Evolutionary conservation across 2,329 filamentous ascomycete genomes (phyloP).

Genomic region (Aschersonia sp.): DNA sequence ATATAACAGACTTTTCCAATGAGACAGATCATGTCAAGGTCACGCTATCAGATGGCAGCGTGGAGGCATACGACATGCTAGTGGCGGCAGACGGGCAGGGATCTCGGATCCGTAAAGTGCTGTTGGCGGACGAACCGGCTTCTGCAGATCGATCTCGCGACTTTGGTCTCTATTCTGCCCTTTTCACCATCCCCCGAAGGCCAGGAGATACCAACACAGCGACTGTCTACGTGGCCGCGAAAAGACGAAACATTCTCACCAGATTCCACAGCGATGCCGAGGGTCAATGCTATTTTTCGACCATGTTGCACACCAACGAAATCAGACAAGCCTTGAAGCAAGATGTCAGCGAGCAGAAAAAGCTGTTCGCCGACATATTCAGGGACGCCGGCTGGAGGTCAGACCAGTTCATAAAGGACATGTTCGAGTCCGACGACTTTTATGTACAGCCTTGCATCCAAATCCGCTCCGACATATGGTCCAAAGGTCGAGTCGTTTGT

Average conservation of each 20-base stretch:
- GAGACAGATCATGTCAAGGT: neutral
- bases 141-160: neutral
- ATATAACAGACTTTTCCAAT: neutral
- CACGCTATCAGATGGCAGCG: neutral
- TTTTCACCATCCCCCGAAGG: neutral
- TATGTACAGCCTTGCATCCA: constrained; percentile 27
- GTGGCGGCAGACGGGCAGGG: neutral
- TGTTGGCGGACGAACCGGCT: neutral
- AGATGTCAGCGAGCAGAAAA: constrained; percentile 19
- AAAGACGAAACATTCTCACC: constrained; percentile 12
- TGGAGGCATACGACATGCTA: neutral
- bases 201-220: neutral
- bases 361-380: constrained; percentile 23
- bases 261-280: constrained; percentile 9
- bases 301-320: constrained; percentile 15
- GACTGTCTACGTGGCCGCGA: neutral
- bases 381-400: constrained; percentile 30
- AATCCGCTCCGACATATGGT: constrained; percentile 20
- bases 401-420: constrained; percentile 13
- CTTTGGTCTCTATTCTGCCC: neutral
- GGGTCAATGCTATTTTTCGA: constrained; percentile 10
- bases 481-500: constrained; percentile 20
- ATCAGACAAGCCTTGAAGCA: constrained; percentile 8
- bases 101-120: neutral
- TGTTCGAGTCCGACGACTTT: constrained; percentile 25